These are phyloP conservation scores for Candida sp. DNA, from an alignment of 1,139 yeast genomes.

Conservation along the genomic window DNA sequence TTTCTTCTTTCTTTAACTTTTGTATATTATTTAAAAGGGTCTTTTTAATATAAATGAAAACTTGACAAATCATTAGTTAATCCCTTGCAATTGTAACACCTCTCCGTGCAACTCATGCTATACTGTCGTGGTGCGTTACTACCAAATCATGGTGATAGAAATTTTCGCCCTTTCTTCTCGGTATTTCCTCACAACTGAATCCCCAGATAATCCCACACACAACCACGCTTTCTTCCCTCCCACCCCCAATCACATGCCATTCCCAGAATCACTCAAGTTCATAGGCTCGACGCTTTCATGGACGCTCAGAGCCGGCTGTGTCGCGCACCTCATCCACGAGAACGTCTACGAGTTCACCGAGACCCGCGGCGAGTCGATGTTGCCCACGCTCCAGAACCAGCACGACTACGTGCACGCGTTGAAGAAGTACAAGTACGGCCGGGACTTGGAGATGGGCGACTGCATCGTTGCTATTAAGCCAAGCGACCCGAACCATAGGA, in stretches of 20 bases:
- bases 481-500: constrained; percentile 83
- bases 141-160: no score
- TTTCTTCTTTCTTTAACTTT: neutral
- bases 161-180: no score
- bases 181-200: no score
- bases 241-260: constrained; percentile 11
- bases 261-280: constrained; percentile 31
- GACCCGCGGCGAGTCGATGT: constrained; percentile 94
- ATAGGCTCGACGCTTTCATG: constrained; percentile 40
- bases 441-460: constrained; percentile 77
- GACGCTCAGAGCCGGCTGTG: constrained; percentile 68
- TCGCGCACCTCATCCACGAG: constrained; percentile 68
- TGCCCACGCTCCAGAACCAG: constrained; percentile 79
- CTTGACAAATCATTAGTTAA: neutral
- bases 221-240: neutral
- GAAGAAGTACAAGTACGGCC: constrained; percentile 62
- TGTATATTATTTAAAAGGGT: constrained; percentile 1
- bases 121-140: no score
- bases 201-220: no score
- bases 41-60: neutral
- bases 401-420: constrained; percentile 84
- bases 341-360: constrained; percentile 78
- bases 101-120: no score
- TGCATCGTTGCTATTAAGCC: constrained; percentile 90
- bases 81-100: no score